Percentiles rank a stretch among this genome's conserved stretches.
Evolutionary conservation across 2,329 filamentous ascomycete species (phyloP).

Genomic region (Nothophoma quercina): DNA sequence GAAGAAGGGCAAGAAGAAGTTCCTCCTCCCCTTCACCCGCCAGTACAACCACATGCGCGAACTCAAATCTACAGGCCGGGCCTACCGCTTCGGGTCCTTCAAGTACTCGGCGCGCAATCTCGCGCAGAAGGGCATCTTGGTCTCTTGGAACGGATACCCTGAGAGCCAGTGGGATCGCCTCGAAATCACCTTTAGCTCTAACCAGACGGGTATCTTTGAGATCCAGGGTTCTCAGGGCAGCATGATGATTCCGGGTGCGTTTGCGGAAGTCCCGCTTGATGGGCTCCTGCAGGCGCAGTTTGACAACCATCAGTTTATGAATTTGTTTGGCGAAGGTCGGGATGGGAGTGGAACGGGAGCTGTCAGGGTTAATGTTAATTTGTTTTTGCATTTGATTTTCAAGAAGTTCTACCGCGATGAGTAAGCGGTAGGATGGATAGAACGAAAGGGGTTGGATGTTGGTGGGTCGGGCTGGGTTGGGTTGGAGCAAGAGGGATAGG

Average conservation of each 20-base stretch:
- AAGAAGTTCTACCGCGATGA: conserved; percentile 87
- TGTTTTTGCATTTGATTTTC: conserved; percentile 95
- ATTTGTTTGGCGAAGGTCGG: conserved; percentile 69
- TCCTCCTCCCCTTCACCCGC: conserved; percentile 95
- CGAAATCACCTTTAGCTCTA: conserved; percentile 92
- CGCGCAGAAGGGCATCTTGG: conserved; percentile 90
- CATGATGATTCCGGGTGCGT: conserved; percentile 95
- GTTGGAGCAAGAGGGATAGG: conserved; percentile 1
- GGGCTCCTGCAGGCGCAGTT: conserved; percentile 96
- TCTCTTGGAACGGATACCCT: conserved; percentile 85
- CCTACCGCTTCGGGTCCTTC: conserved; percentile 97
- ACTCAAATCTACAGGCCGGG: conserved; percentile 87
- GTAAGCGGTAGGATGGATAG: conserved; percentile 9
- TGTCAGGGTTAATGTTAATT: conserved; percentile 91
- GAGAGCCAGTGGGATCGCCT: conserved; percentile 89
- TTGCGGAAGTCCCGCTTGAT: conserved; percentile 86
- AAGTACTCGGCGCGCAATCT: conserved; percentile 93
- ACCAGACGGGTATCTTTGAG: conserved; percentile 92
- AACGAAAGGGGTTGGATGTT: neutral
- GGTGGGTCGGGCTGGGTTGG: no score
- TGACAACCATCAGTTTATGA: conserved; percentile 95
- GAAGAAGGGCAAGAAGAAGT: conserved; percentile 94
- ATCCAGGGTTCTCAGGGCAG: conserved; percentile 89
- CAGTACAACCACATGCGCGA: conserved; percentile 99
- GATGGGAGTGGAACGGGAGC: conserved; percentile 39